Conservation (phyloP, 2,329 filamentous ascomycete species). For the Sporothrix globosa region DNA sequence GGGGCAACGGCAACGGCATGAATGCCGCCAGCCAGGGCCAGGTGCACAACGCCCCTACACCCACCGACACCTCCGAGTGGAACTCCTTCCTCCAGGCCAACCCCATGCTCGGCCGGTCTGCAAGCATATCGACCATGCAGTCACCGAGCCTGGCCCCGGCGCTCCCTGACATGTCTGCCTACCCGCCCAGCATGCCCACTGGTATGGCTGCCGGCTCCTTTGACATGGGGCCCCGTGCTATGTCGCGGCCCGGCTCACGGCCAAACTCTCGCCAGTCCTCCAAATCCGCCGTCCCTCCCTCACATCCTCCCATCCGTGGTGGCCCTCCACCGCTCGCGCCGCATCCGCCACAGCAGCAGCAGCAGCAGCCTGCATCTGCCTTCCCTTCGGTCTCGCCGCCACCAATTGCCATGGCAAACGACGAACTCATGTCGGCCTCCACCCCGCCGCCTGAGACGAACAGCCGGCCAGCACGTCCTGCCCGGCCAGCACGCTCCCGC, state of each 20-base stretch:
- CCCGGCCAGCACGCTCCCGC: slow-evolving; percentile 57
- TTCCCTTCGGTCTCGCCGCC: slow-evolving; percentile 28
- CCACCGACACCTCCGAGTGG: slow-evolving; percentile 75
- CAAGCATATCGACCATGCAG: slow-evolving; percentile 41
- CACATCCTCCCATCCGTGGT: slow-evolving; percentile 12
- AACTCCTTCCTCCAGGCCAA: slow-evolving; percentile 74
- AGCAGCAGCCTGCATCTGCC: background rate
- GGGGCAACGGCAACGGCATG: slow-evolving; percentile 18
- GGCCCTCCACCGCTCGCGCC: slow-evolving; percentile 15
- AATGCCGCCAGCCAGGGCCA: background rate
- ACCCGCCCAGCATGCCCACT: slow-evolving; percentile 21
- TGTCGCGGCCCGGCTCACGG: slow-evolving; percentile 28
- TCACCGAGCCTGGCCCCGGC: slow-evolving; percentile 44
- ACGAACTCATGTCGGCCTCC: slow-evolving; percentile 30
- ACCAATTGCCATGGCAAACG: slow-evolving; percentile 20
- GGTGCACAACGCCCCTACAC: slow-evolving; percentile 47
- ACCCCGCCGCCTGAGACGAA: slow-evolving; percentile 39
- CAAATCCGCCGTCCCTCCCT: slow-evolving; percentile 22
- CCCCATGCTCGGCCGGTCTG: slow-evolving; percentile 53
- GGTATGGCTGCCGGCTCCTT: slow-evolving; percentile 24
- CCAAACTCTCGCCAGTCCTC: slow-evolving; percentile 35
- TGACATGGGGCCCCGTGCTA: slow-evolving; percentile 18
- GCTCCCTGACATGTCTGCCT: slow-evolving; percentile 32
- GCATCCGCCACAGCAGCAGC: background rate
- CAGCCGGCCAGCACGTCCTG: slow-evolving; percentile 45